Evolutionary conservation across 1,284 basidiomycete species (phyloP).

Genomic region (Termitomyces sp.): DNA sequence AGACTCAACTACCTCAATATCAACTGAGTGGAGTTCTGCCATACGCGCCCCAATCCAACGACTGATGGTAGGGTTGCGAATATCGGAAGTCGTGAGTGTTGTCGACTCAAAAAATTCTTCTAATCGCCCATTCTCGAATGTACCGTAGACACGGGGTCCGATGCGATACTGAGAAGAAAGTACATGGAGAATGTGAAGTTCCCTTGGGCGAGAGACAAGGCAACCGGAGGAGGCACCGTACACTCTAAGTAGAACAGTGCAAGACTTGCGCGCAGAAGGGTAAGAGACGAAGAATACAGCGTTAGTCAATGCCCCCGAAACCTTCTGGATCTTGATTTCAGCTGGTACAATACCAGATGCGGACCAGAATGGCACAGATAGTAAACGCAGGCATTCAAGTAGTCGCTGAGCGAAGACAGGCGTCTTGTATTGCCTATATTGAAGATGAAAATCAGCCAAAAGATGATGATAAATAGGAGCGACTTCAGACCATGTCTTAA

Average conservation of each 20-base stretch:
- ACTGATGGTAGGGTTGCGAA: constrained; percentile 72
- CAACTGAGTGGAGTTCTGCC: constrained; percentile 90
- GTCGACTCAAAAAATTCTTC: constrained; percentile 92
- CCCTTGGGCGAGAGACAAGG: constrained; percentile 80
- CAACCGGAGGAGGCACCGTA: constrained; percentile 84
- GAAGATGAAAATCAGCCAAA: constrained; percentile 16
- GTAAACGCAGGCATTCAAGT: constrained; percentile 46
- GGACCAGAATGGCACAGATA: constrained; percentile 58
- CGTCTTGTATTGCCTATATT: constrained; percentile 61
- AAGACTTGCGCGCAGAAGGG: constrained; percentile 42
- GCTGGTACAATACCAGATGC: constrained; percentile 39
- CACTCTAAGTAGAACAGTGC: constrained; percentile 79
- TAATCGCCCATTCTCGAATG: constrained; percentile 88
- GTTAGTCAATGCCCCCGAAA: constrained; percentile 91
- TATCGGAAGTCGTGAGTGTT: constrained; percentile 70
- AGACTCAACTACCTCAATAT: constrained; percentile 63
- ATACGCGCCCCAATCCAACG: constrained; percentile 85
- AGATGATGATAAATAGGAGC: constrained; percentile 19
- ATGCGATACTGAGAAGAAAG: constrained; percentile 84
- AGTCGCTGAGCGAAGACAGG: constrained; percentile 53
- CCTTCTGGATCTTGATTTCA: constrained; percentile 65
- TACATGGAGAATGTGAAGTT: constrained; percentile 82
- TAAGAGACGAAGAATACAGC: constrained; percentile 90
- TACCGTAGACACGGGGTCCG: constrained; percentile 89
- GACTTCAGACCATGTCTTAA: constrained; percentile 30